Evolutionary conservation across 2,329 filamentous ascomycete genomes (phyloP), one percentile per base, ranked within the genome.

Genomic region (Exophiala spinifera): DNA sequence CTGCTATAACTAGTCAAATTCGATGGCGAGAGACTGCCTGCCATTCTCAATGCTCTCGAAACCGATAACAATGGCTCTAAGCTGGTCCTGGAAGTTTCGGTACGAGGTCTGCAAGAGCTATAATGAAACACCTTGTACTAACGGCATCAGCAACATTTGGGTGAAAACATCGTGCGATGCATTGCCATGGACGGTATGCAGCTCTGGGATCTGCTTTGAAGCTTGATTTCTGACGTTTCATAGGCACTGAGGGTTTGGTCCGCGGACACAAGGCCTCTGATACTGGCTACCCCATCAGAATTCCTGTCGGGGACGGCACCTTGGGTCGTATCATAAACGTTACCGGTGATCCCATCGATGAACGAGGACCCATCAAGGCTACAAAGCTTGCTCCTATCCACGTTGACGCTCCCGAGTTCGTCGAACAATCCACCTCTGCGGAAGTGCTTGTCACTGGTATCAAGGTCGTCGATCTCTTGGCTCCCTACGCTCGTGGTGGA

Each of bases 261-360:
- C 92, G 94, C 85, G 94, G 94, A 74, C 79, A 85, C 72, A 83
- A 84, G 76, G 90, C 86, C 67, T 77, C 76, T 69, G 94, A 99
- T 79, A 96, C 92, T 73, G 94, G 94, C 74, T 80, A 85, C 67
- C 94, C 94, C 74, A 99, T 99, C 82, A 91, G 84, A 79, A 91
- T 99, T 70, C 92, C 92, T 73, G 92, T 97, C 78, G 94, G 94
- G 70, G 84, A 85, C 73, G 89, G 81, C 74, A 96, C 91, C 66
- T 89, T 99, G 68, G 94, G 94, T 72, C 94, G 94, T 82, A 99
- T 99, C 84, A 91, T 99, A 82, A 99, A 99, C 86, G 94, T 99
- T 80, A 99, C 94, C 82, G 94, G 94, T 85, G 92, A 99, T 79
- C 94, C 94, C 74, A 97, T 99, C 79, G 94, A 99, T 76, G 94